A percentile compares a stretch with the other conserved stretches of the same genome.
Conservation (phyloP, 2,329 filamentous ascomycete species). For the Fusarium sp. region DNA sequence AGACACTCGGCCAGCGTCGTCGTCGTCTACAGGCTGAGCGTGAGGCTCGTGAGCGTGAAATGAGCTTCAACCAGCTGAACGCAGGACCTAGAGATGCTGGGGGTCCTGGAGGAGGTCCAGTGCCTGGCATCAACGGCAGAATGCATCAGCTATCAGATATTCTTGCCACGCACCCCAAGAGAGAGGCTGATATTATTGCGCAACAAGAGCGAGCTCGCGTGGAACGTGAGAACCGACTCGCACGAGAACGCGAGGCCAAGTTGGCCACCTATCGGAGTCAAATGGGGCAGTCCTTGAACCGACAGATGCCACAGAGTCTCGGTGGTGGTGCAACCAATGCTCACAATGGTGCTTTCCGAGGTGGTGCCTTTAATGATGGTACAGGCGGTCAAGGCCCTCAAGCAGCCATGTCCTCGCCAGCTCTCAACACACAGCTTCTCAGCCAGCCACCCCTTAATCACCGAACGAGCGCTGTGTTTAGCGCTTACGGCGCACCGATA, state of each 20-base stretch:
- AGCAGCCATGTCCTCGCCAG: conserved; percentile 43
- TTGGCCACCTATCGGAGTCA: conserved; percentile 61
- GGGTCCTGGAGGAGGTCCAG: conserved; percentile 8
- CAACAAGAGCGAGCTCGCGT: conserved; percentile 55
- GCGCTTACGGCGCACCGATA: conserved; percentile 45
- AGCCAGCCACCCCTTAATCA: conserved; percentile 37
- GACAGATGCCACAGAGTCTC: conserved; percentile 29
- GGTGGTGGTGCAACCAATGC: conserved; percentile 25
- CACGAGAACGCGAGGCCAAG: conserved; percentile 59
- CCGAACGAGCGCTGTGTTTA: conserved; percentile 48
- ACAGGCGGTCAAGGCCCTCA: conserved; percentile 52
- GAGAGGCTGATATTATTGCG: conserved; percentile 54
- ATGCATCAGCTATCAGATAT: conserved; percentile 71
- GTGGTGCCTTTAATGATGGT: conserved; percentile 67
- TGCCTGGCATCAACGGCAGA: conserved; percentile 43
- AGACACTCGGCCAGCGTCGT: conserved; percentile 83
- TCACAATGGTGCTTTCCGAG: conserved; percentile 60
- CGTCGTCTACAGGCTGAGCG: conserved; percentile 77
- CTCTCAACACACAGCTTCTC: conserved; percentile 43
- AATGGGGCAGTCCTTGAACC: conserved; percentile 58
- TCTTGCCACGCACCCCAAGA: conserved; percentile 57
- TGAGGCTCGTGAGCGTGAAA: conserved; percentile 71
- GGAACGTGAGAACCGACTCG: conserved; percentile 55
- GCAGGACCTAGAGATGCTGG: conserved; percentile 9
- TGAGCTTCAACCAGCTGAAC: conserved; percentile 52